Evolutionary conservation across 441 rosid species (phyloP).

Genomic region (Aleurites moluccanus): DNA sequence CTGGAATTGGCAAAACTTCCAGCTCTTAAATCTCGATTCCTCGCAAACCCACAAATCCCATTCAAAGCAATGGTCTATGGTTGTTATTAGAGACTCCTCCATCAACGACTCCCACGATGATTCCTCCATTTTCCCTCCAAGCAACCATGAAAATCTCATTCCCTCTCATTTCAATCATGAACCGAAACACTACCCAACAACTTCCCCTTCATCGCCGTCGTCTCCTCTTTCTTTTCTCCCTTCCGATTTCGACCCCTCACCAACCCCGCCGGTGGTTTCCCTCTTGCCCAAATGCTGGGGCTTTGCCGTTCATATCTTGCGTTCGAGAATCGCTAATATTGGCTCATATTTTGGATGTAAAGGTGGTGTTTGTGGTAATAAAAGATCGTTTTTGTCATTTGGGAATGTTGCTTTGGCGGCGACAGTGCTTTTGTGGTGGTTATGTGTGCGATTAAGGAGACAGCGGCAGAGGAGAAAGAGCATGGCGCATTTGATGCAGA

Average conservation of each 20-base stretch:
- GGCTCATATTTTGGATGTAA: slow-evolving; percentile 28
- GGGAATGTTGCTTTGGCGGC: slow-evolving; percentile 38
- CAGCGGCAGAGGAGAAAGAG: slow-evolving; percentile 30
- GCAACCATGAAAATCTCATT: slow-evolving; percentile 69
- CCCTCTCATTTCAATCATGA: slow-evolving; percentile 17
- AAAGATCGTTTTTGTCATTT: slow-evolving; percentile 28
- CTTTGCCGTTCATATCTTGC: slow-evolving; percentile 38
- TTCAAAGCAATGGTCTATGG: slow-evolving; percentile 39
- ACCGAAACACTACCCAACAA: not conserved
- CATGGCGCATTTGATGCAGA: slow-evolving; percentile 34
- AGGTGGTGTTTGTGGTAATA: not conserved
- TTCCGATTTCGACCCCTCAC: not conserved
- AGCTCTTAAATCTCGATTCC: slow-evolving; percentile 11
- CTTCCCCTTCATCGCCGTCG: slow-evolving; percentile 3
- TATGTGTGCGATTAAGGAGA: slow-evolving; percentile 40
- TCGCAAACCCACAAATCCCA: not conserved
- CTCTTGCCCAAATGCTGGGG: slow-evolving; percentile 37
- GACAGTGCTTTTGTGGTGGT: slow-evolving; percentile 48
- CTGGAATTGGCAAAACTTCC: slow-evolving; percentile 6
- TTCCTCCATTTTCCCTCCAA: slow-evolving; percentile 60
- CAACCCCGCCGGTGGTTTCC: slow-evolving; percentile 11
- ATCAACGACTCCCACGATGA: slow-evolving; percentile 15
- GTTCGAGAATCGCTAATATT: slow-evolving; percentile 38
- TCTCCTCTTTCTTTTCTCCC: not conserved
- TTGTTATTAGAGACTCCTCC: slow-evolving; percentile 44